Evolutionary conservation across 331 rosid genomes (phyloP).

Genomic region (Pyrus hybrid): DNA sequence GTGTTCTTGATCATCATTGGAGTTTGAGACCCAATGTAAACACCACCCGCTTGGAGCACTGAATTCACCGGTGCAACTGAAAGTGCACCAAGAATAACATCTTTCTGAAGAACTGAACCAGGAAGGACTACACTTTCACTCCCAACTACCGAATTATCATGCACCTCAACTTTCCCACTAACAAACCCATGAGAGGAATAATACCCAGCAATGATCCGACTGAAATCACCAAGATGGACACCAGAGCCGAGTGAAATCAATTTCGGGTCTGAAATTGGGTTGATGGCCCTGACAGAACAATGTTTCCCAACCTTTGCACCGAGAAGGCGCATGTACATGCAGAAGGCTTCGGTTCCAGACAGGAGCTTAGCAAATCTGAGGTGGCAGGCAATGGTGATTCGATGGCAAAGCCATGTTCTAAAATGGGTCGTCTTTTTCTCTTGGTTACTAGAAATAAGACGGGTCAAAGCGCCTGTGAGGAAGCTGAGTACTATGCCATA

Average conservation of each 20-base stretch:
- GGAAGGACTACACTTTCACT: slow-evolving; percentile 82
- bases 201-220: slow-evolving; percentile 59
- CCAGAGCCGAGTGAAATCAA: slow-evolving; percentile 55
- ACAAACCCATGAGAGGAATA: slow-evolving; percentile 52
- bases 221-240: slow-evolving; percentile 86
- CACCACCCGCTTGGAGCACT: slow-evolving; percentile 59
- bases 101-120: slow-evolving; percentile 59
- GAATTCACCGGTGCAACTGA: slow-evolving; percentile 79
- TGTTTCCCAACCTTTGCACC: slow-evolving; percentile 78
- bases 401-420: slow-evolving; percentile 45
- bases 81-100: slow-evolving; percentile 86
- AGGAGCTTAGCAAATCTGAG: slow-evolving; percentile 74
- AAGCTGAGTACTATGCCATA: slow-evolving; percentile 59
- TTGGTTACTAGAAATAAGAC: slow-evolving; percentile 22
- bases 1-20: slow-evolving; percentile 54
- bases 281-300: slow-evolving; percentile 91
- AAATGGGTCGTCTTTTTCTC: slow-evolving; percentile 28
- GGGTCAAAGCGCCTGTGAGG: slow-evolving; percentile 39
- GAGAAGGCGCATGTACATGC: slow-evolving; percentile 64
- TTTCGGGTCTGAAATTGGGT: slow-evolving; percentile 67
- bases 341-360: slow-evolving; percentile 88
- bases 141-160: slow-evolving; percentile 69
- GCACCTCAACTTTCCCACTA: slow-evolving; percentile 54
- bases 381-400: slow-evolving; percentile 58
- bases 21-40: slow-evolving; percentile 70